Percentiles rank a stretch among this genome's conserved stretches.
Conservation (phyloP, 352 stramenopile genomes). For the Pythium dissotocum region DNA sequence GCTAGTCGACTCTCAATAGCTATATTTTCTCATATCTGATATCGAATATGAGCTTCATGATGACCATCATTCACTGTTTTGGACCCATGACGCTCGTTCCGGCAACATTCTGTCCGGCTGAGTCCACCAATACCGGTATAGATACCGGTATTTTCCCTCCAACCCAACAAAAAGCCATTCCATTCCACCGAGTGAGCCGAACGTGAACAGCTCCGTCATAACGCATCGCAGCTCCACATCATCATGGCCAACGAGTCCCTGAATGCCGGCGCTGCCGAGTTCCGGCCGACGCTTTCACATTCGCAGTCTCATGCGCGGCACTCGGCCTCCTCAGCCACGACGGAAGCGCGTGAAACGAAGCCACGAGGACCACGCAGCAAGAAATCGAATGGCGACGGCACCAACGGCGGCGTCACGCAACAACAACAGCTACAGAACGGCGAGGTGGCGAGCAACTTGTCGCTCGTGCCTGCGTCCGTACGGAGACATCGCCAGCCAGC, state of each 20-base stretch:
- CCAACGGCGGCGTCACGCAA: neutral
- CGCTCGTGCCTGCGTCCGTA: conserved; percentile 22
- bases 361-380: neutral
- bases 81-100: conserved; percentile 18
- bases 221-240: conserved; percentile 1
- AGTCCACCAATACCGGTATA: conserved; percentile 11
- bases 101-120: conserved; percentile 24
- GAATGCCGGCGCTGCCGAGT: conserved; percentile 21
- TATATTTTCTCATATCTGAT: neutral
- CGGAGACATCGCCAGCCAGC: conserved; percentile 20
- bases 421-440: conserved; percentile 6
- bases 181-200: too few species aligned
- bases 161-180: conserved; percentile 19
- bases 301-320: neutral
- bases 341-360: conserved; percentile 5
- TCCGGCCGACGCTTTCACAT: conserved; percentile 8
- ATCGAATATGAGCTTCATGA: neutral
- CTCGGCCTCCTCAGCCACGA: neutral
- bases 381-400: conserved; percentile 1
- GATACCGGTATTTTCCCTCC: conserved; percentile 1
- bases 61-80: conserved; percentile 25
- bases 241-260: conserved; percentile 27
- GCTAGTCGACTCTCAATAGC: neutral
- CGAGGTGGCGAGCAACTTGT: neutral
- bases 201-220: neutral